Evolutionary conservation across 2,329 filamentous ascomycete species (phyloP), one percentile per base, ranked within the genome.

Genomic region (Calonectria pteridis): DNA sequence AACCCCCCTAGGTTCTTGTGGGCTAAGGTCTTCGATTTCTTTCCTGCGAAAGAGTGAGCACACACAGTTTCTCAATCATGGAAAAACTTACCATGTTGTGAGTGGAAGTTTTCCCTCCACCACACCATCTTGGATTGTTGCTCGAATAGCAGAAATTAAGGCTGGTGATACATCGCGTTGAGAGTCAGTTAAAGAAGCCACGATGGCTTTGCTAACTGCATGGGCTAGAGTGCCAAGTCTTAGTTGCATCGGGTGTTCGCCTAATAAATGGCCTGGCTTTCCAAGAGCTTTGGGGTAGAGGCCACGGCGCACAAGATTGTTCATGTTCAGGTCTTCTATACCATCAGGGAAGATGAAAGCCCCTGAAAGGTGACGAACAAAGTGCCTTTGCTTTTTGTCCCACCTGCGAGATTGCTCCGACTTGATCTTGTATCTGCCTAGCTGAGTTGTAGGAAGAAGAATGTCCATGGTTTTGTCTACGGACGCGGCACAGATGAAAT

Each of bases 291-390:
- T 59, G 55, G 65, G 53, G n/a, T 50, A 73, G 53, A n/a, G 31
- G 14, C 33, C 63, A 7, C 59, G 76, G 3, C 55, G 75, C 20
- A 78, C 77, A 40, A 81, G 55, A 6, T 66, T 58, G 16, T 80
- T 75, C 20, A 83, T 50, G 6, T 80, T 76, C 2, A 76, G 74
- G 7, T 83, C 81, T 14, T 78, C 77, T 73, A 85, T 77, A 6
- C 78, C 78, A 62, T 86, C 85, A 1, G 85, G 84, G 16, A 86
- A 75, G n/a, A 85, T 81, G 71, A 86, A 86, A 2, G 81, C 76
- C 6, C 76, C 76, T 13, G 75, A 78, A 59, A 84, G 79, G 31
- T 82, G 79, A 2, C 73, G 78, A 28, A 84, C 69, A 37, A 83
- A 79, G 2, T 74, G 71, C 23, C 73, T 81, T 20, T 83, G 80